phyloP scores from a whole-genome alignment of 2,329 filamentous ascomycete genomes.

The Aciculosporium take region DNA sequence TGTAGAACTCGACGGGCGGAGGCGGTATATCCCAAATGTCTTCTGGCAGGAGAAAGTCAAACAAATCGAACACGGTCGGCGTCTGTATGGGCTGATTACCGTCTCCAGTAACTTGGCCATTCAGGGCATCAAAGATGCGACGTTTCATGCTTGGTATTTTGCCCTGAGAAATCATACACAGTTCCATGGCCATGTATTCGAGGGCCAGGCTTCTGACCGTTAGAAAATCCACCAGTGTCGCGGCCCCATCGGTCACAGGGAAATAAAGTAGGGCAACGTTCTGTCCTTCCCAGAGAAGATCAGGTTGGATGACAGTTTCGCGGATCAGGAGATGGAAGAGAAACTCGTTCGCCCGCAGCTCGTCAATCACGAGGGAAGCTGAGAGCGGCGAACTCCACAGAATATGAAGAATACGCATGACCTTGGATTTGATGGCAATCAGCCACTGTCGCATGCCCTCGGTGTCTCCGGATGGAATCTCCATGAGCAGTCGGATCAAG shows the following conservation, averaged over 20 bases:
- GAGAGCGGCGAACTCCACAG: constrained; percentile 79
- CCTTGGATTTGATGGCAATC: constrained; percentile 51
- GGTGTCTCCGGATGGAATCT: constrained; percentile 50
- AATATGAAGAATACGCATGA: constrained; percentile 59
- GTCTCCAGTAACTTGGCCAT: constrained; percentile 57
- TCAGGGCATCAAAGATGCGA: constrained; percentile 56
- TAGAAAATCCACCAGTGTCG: constrained; percentile 64
- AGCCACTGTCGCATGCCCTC: constrained; percentile 53
- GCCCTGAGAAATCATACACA: constrained; percentile 61
- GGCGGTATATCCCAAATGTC: constrained; percentile 35
- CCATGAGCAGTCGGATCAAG: constrained; percentile 56
- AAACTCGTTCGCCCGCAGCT: constrained; percentile 67
- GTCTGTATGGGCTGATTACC: constrained; percentile 53
- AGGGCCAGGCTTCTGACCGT: constrained; percentile 61
- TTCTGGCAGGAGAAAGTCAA: constrained; percentile 62
- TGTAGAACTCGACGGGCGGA: constrained; percentile 45
- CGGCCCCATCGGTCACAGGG: constrained; percentile 50
- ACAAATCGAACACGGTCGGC: constrained; percentile 75
- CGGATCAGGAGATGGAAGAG: constrained; percentile 62
- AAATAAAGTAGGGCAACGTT: constrained; percentile 49
- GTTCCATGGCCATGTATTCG: constrained; percentile 74
- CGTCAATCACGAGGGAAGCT: constrained; percentile 55
- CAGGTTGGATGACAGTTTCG: constrained; percentile 55
- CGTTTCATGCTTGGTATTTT: constrained; percentile 57
- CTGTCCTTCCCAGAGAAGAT: constrained; percentile 60